A percentile compares a stretch with the other conserved stretches of the same genome.
phyloP scores from a whole-genome alignment of 2,329 filamentous ascomycete species.

The Colletotrichum brevisporum region DNA sequence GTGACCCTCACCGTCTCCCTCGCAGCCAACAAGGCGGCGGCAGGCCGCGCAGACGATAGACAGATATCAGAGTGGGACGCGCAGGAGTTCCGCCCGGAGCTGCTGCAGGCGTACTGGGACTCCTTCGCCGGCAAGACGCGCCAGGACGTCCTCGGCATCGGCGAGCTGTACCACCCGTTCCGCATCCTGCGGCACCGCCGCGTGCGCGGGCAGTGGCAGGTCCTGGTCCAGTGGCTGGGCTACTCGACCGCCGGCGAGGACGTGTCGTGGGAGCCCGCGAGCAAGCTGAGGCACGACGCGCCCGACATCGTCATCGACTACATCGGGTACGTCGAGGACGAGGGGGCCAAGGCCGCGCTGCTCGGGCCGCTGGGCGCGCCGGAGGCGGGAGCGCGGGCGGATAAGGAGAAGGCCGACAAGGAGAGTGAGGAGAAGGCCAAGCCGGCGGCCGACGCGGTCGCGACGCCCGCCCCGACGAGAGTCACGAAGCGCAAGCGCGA shows the following conservation, averaged over 20 bases:
- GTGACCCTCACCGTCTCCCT: slow-evolving; percentile 31
- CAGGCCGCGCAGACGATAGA: neutral
- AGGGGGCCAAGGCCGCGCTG: slow-evolving; percentile 25
- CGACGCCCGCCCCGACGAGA: slow-evolving; percentile 8
- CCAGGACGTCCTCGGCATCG: slow-evolving; percentile 32
- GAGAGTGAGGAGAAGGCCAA: neutral
- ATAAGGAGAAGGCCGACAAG: neutral
- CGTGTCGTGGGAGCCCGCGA: slow-evolving; percentile 33
- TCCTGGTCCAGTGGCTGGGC: slow-evolving; percentile 34
- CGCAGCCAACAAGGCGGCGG: slow-evolving; percentile 1
- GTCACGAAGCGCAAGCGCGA: slow-evolving; percentile 32
- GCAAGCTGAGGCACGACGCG: slow-evolving; percentile 29
- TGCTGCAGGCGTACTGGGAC: slow-evolving; percentile 31
- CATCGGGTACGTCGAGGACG: slow-evolving; percentile 21
- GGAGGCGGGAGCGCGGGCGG: neutral
- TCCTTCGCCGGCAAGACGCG: slow-evolving; percentile 31
- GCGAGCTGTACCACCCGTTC: slow-evolving; percentile 36
- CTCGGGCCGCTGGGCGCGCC: slow-evolving; percentile 5
- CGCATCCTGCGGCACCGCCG: slow-evolving; percentile 28
- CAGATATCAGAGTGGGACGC: slow-evolving; percentile 34
- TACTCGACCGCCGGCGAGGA: slow-evolving; percentile 31
- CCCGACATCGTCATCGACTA: slow-evolving; percentile 30
- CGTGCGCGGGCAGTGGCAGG: slow-evolving; percentile 38
- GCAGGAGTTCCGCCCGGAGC: slow-evolving; percentile 27
- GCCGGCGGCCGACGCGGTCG: neutral